phyloP scores from a whole-genome alignment of 106 monocot species.

The Acorus calamus region DNA sequence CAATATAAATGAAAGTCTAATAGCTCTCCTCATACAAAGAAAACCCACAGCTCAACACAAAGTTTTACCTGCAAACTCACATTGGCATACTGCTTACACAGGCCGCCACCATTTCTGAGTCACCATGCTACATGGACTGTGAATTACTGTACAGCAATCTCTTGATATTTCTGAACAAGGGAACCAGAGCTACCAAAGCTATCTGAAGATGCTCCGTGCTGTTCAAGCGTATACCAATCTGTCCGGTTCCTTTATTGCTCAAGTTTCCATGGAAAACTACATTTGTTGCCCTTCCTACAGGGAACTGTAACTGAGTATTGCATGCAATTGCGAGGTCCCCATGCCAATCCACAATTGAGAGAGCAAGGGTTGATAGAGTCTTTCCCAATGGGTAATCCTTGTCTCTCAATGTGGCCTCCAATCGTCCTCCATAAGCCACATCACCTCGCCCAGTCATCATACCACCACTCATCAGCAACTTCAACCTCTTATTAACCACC shows the following conservation, averaged over 20 bases:
- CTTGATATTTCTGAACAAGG: conserved; percentile 48
- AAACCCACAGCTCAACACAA: too few relatives aligned
- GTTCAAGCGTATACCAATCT: conserved; percentile 71
- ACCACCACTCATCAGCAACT: conserved; percentile 65
- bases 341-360: conserved; percentile 92
- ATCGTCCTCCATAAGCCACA: conserved; percentile 80
- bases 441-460: conserved; percentile 77
- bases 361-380: conserved; percentile 53
- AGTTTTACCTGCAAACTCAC: too few relatives aligned
- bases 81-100: too few relatives aligned
- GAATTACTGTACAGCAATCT: conserved; percentile 31
- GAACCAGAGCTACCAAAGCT: conserved; percentile 58
- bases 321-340: conserved; percentile 72
- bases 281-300: conserved; percentile 71
- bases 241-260: conserved; percentile 80
- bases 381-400: conserved; percentile 69
- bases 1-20: too few relatives aligned
- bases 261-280: conserved; percentile 51
- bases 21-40: too few relatives aligned
- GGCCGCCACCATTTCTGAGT: too few relatives aligned
- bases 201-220: conserved; percentile 82
- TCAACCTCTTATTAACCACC: conserved; percentile 47
- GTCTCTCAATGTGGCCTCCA: conserved; percentile 77
- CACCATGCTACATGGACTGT: conserved; percentile 9
- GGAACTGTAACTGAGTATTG: conserved; percentile 73